Percentiles rank a stretch among this genome's conserved stretches.
These are phyloP conservation scores for Saturnispora dispora DNA, from an alignment of 805 yeast genomes.

Conservation along the genomic window DNA sequence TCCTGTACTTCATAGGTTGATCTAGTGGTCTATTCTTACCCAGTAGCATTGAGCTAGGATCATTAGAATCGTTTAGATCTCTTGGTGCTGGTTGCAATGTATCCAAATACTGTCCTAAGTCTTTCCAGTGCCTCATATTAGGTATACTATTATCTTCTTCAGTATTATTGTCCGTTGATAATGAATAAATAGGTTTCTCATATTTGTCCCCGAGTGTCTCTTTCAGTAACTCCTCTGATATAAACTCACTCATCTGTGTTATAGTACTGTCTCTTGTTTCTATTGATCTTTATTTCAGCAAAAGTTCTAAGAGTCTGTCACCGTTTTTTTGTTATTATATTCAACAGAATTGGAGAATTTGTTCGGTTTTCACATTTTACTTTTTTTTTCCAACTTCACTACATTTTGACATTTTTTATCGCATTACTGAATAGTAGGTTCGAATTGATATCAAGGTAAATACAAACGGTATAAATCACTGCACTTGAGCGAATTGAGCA, in stretches of 20 bases:
- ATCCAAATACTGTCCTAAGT: constrained; percentile 28
- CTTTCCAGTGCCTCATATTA: constrained; percentile 28
- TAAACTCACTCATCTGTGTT: neutral
- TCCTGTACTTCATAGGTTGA: constrained; percentile 33
- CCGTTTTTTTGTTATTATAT: neutral
- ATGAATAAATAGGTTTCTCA: constrained; percentile 15
- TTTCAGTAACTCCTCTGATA: constrained; percentile 19
- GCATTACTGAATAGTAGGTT: neutral
- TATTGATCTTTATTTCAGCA: neutral
- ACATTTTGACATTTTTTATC: neutral
- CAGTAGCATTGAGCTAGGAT: constrained; percentile 5
- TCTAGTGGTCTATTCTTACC: constrained; percentile 28
- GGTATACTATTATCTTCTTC: constrained; percentile 12
- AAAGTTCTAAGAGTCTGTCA: neutral
- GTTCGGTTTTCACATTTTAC: neutral
- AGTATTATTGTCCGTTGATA: constrained; percentile 3
- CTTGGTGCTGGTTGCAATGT: constrained; percentile 19
- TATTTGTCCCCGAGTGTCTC: constrained; percentile 21
- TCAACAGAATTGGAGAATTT: neutral
- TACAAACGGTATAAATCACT: too few relatives aligned
- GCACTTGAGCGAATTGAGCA: too few relatives aligned
- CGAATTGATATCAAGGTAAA: neutral
- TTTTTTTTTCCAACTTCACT: neutral
- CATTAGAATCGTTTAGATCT: constrained; percentile 2
- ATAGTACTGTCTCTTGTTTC: neutral